These are phyloP conservation scores for Sclerotinia spermophila DNA, from an alignment of 2,329 filamentous ascomycete species.

Conservation along the genomic window DNA sequence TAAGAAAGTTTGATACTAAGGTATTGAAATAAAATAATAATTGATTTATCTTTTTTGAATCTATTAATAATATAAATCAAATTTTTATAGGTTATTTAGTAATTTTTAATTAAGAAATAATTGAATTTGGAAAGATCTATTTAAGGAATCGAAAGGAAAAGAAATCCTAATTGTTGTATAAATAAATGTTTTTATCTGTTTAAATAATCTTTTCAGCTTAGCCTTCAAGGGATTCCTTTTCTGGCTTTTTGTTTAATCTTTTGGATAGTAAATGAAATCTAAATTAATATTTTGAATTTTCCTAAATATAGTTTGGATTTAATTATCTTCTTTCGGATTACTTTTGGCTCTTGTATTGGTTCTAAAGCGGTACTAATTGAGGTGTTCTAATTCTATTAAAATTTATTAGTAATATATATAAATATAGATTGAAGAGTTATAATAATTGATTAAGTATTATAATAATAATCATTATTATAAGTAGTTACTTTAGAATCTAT, in stretches of 20 bases:
- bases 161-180: background rate
- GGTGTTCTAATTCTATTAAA: background rate
- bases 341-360: background rate
- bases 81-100: background rate
- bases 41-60: background rate
- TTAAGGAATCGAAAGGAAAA: background rate
- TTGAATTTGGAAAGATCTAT: background rate
- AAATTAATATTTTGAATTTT: no score
- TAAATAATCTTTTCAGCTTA: background rate
- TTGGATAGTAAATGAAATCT: background rate
- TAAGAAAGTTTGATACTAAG: no score
- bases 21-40: background rate
- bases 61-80: fast-evolving
- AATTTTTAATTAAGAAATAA: background rate
- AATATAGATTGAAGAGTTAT: background rate
- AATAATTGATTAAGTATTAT: no score
- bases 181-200: background rate
- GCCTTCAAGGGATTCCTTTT: background rate
- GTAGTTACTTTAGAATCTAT: background rate
- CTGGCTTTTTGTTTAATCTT: background rate
- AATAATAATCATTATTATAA: background rate
- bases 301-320: no score
- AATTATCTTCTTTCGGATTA: background rate
- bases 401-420: background rate
- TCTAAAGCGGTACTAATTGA: background rate